Evolutionary conservation across 2,329 filamentous ascomycete genomes (phyloP).

Genomic region (Colletotrichum camelliae): DNA sequence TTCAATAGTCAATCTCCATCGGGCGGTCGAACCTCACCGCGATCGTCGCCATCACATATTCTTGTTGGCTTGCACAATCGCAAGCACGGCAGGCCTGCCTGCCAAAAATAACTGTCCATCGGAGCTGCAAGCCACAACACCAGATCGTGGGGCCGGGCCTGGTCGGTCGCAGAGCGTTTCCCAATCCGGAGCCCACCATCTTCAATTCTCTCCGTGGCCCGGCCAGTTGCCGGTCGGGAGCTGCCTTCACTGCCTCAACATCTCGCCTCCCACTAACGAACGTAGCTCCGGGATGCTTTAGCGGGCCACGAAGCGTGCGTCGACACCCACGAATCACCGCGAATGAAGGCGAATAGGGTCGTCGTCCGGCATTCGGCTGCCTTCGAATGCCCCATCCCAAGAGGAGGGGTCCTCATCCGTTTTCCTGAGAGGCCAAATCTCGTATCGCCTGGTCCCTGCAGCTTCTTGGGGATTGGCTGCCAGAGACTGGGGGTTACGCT

Average conservation of each 20-base stretch:
- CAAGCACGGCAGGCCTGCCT: not conserved
- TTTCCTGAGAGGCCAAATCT: not conserved
- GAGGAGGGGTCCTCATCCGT: not conserved
- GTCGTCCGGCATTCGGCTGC: constrained; percentile 13
- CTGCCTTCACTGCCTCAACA: not conserved
- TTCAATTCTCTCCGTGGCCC: not conserved
- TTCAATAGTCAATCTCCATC: not conserved
- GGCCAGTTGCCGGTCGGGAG: not conserved
- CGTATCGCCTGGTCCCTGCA: constrained; percentile 19
- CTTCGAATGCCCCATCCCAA: not conserved
- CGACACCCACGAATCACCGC: not conserved
- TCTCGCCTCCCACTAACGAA: not conserved
- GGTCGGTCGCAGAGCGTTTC: not conserved
- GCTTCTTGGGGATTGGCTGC: constrained; percentile 9
- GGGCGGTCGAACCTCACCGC: not conserved
- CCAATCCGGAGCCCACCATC: not conserved
- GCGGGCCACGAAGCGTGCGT: constrained; percentile 12
- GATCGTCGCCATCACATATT: not conserved
- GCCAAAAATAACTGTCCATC: constrained; percentile 7
- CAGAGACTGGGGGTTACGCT: constrained; percentile 1
- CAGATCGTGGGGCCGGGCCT: not conserved
- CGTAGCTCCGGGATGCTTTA: not conserved
- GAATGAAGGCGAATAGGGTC: not conserved
- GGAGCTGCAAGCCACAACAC: constrained; percentile 7
- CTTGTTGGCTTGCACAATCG: not conserved